Base-by-base conservation (phyloP, 352 stramenopile species). In the Vaucheria bursata region DNA sequence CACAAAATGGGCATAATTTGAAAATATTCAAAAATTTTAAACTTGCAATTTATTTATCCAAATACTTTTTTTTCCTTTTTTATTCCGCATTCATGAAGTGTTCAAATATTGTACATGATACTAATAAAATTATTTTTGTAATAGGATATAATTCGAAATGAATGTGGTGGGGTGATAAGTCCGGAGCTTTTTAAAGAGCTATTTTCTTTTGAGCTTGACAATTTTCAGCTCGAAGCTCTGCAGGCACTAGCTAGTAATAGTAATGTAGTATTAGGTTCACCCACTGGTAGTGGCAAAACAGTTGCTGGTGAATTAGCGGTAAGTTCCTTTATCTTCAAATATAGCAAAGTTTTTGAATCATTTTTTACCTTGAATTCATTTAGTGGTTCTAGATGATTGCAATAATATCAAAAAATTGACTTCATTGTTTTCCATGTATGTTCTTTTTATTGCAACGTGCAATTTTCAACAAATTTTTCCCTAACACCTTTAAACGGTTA, bases 281-380 rank as follows among this genome's bases (percentile, higher is more conserved):
- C 83, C 37, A 86, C 83, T 33, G 87, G 87, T 32, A 83, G 77
- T 59, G 77, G 77, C 0, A 93, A 93, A 83, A 93, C 89, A 2
- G 89, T 92, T 0, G 86, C 88, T 1, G 89, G 87, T 3, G 89
- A 93, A 85, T 88, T 92, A 73, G 89, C 89, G 49, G 83, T 94
- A 40, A 6, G 65, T 72, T 36, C 12, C 5, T 12, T 5, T 12
- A 50, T 50, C 39, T 12, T 50, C 12, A 5, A 50, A 5, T 12
- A 50, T 50, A 12, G 5, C 39, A 50, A 12, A 50, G 12, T 50
- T 12, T 50, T 12, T 50, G 12, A 12, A 12, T 50, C 39, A 12
- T 12, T 50, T 12, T 50, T 12, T 50, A 50, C 39, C 39, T 50
- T 12, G 12, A 12, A 50, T 12, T 12, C 5, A 50, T 12, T 50